Base-by-base conservation (phyloP, 176 grass and related monocot species). In the Hyparrhenia diplandra region DNA sequence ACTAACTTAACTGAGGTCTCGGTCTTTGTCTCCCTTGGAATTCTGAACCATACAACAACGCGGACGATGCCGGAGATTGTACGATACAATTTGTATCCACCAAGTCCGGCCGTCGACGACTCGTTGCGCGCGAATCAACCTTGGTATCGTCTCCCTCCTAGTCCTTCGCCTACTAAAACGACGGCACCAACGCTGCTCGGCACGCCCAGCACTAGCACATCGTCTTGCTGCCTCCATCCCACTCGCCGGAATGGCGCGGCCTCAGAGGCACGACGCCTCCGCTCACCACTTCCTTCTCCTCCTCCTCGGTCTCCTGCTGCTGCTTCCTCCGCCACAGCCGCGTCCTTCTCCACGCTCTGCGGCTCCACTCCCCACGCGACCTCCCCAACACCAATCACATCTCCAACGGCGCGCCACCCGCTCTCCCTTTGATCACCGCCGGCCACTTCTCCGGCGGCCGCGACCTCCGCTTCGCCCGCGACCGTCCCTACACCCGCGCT, bases 401-500 rank as follows among this genome's bases (percentile, higher is more conserved):
- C 17, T 39, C 35, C 74, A 13, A 25, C 37, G 10, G 21, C 16
- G 1, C 17, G 14, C 0, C 16, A 0, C n/a, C 10, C 9, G 46
- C 18, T 60, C 59, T 2, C 8, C 40, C n/a, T 1, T 4, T 5
- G 25, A 65, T 32, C 59, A 32, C 60, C 75, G 30, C 25, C 18
- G 75, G 75, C 10, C 60, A 78, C 40, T 78, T 78, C 75, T 65
- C 75, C 75, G 60, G 75, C 75, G 75, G 60, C 17, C 2, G 6
- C 4, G 18, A 47, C 1, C 75, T 78, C 60, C 59, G 0, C 17
- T 78, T 78, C 75, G 27, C 60, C 39, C 40, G 5, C 0, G 75
- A 45, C 60, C 16, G 18, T 3, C 3, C 25, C 39, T 7, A 32
- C 75, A 12, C 11, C 60, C 59, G 40, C 17, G 18, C 17, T 0